Evolutionary conservation across 192 early-diverging fungal genomes (phyloP).

Genomic region (Paraglomus brasilianum): DNA sequence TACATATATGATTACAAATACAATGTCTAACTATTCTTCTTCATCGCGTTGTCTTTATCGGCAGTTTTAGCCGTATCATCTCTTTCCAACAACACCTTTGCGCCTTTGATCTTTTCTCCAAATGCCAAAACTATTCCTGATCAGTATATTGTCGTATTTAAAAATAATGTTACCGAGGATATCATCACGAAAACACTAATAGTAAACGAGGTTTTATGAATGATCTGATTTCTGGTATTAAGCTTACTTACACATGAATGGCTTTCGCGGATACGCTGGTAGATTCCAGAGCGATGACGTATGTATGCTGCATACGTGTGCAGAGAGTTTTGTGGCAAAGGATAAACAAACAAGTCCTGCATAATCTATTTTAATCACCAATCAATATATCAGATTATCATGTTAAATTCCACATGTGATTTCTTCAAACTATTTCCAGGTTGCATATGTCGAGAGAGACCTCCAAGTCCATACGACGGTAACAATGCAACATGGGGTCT

Average conservation of each 20-base stretch:
- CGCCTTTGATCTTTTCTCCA: conserved; percentile 61
- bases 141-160: conserved; percentile 77
- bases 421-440: conserved; percentile 38
- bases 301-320: too few species aligned
- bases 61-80: too few species aligned
- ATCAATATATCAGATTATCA: too few species aligned
- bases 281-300: conserved; percentile 14
- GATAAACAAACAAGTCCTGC: not conserved
- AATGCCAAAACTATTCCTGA: conserved; percentile 65
- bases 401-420: too few species aligned
- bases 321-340: too few species aligned
- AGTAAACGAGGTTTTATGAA: conserved; percentile 9
- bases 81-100: conserved; percentile 29
- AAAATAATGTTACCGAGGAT: conserved; percentile 29
- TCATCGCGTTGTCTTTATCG: too few species aligned
- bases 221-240: too few species aligned
- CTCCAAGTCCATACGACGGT: conserved; percentile 65
- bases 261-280: conserved; percentile 29
- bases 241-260: conserved; percentile 44
- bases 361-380: too few species aligned
- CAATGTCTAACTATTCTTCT: too few species aligned
- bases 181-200: conserved; percentile 60
- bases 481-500: conserved; percentile 84
- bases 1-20: too few species aligned
- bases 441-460: conserved; percentile 78